Evolutionary conservation across 2,329 filamentous ascomycete genomes (phyloP), one percentile per base, ranked within the genome.

Genomic region (Raffaelea deltoideospora): DNA sequence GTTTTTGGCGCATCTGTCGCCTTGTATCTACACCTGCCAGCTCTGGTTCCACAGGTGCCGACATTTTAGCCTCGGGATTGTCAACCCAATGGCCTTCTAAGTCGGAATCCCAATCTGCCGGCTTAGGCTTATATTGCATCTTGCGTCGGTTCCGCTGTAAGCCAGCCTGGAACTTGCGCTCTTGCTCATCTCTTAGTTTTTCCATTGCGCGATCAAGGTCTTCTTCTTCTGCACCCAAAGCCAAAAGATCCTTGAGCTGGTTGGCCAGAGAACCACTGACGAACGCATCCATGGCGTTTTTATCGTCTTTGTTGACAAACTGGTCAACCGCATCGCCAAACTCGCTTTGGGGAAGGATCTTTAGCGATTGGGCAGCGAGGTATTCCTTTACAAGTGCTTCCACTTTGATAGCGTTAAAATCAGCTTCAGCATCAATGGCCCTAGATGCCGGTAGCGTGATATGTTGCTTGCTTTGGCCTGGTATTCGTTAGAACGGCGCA

Each of bases 261-360:
- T 68, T 73, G 3, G 72, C 66, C 3, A 88, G 60, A 13, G 78
- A 79, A 23, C 85, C 77, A 18, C 69, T 72, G 10, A 88, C 77
- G 47, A 88, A 88, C 31, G 76, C 63, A 50, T 87, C 76, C 76
- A 96, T 85, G 3, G 85, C 85, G 48, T 90, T 78, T 52, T 87
- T 93, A 60, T 98, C 90, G 46, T 94, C 85, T 47, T 96, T 96
- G 53, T 87, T 78, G 20, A 98, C 85, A 48, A 90, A 98, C 42
- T 93, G 82, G 33, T 77, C 79, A 5, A 98, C 85, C 0, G 90
- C 90, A 50, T 96, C 87, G 14, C 86, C 82, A 50, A 98, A 95
- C 0, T 80, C 81, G 22, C 87, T 90, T 49, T 94, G 84, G 0
- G 90, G 90, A 0, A 98, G 67, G 34, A 98, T 90, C 40, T 87